Evolutionary conservation across 345 rosid species (phyloP), one percentile per base, ranked within the genome.

Genomic region (Bruguiera parviflora): DNA sequence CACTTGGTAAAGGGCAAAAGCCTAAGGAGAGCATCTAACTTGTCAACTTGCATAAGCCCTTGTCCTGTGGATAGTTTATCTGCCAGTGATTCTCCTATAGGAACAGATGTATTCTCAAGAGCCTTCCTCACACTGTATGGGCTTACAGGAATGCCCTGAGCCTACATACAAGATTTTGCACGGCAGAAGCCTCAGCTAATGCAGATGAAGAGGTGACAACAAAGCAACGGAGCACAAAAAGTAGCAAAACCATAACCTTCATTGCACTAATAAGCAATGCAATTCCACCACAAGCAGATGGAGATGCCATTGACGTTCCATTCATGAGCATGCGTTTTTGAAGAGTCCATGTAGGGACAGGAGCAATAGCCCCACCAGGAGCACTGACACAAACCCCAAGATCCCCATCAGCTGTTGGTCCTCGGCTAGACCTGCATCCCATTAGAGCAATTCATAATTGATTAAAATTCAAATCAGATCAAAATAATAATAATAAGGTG

Each of bases 241-340:
- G 65, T 56, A 47, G 16, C 71, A 64, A 63, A 33, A 13, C 51
- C 67, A 65, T 11, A 65, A 92, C 98, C 98, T 92, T 96, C 97
- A 96, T 87, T 64, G 94, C 98, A 75, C 99, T 92, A 75, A 96
- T 67, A 71, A 96, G 85, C 77, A 92, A 82, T 47, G 97, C 98
- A 73, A 90, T 80, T 73, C 96, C 98, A 56, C 99, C 99, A 84
- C 99, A 96, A 63, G 99, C 98, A 75, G 97, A 96, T 65, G 98
- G 99, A 85, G 98, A 96, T 71, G 98, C 83, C 99, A 96, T 96
- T 70, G 99, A 96, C 66, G 99, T 96, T 71, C 99, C 99, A 84
- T 92, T 96, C 99, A 90, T 92, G 67, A 96, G 94, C 98, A 90
- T 92, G 65, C 97, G 96, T 61, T 86, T 83, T 80, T 96, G 99